Base-by-base conservation (phyloP, 2,329 filamentous ascomycete species). In the Fusarium longipes region DNA sequence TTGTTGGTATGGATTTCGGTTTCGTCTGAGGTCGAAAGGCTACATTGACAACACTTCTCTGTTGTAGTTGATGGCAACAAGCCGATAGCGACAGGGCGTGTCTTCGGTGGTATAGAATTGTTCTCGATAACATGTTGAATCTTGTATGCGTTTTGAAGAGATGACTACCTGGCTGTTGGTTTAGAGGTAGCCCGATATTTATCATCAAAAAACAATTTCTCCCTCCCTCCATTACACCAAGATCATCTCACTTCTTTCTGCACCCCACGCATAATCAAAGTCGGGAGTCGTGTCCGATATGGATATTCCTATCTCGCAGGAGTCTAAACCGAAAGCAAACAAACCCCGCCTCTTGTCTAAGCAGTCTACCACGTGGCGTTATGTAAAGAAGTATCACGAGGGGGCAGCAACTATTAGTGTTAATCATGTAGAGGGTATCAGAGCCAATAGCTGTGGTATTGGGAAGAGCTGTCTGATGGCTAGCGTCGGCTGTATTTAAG, bases 311-410 rank as follows among this genome's bases (percentile, higher is more conserved):
- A 62, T 57, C 48, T 57, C 29, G 40, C 43, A 30, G 43, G 32
- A 22, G 43, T 43, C 50, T 58, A 39, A 40, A 20, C 55, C 35
- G 24, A 47, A 38, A 29, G 4, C 7, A 47, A 36, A 15, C 14
- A n/a, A 8, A 8, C 24, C 20, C 30, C 30, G n/a, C 56, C 25
- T 43, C 27, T 25, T 39, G 20, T 20, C 14, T 7, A 7, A 20
- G 17, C n/a, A 32, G 10, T 33, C 33, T 15, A 44, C 22, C 44
- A 47, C 39, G 47, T 58, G 64, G 56, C 64, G 45, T 14, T 55
- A 57, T 45, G 65, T 56, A 36, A 48, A 54, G 39, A 48, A 33
- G n/a, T 47, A 45, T 71, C 69, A 71, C 44, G 29, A 32, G 67
- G 53, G 15, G 15, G 20, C 33, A 48, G 53, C 57, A 36, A 62